Evolutionary conservation across 2,329 filamentous ascomycete genomes (phyloP).

Genomic region (Cryphonectria carpinicola): DNA sequence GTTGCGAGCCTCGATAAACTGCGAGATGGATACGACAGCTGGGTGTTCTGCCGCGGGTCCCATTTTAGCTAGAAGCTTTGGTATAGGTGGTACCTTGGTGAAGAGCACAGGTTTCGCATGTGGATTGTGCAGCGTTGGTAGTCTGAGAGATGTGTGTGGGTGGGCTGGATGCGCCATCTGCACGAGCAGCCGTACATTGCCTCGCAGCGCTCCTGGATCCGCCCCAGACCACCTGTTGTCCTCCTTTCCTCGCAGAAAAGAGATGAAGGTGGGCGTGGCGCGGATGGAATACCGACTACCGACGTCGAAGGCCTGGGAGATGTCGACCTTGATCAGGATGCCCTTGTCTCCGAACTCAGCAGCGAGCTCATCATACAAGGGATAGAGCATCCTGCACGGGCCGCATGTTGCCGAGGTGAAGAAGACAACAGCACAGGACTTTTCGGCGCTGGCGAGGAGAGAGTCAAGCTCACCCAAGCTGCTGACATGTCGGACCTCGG

Average conservation of each 20-base stretch:
- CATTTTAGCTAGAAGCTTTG: constrained; percentile 81
- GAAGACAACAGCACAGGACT: constrained; percentile 80
- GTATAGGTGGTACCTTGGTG: constrained; percentile 77
- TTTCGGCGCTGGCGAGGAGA: constrained; percentile 61
- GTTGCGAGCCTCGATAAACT: constrained; percentile 70
- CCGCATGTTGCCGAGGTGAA: constrained; percentile 89
- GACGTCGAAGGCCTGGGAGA: constrained; percentile 67
- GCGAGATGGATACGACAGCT: constrained; percentile 65
- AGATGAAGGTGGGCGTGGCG: constrained; percentile 87
- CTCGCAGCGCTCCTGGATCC: constrained; percentile 67
- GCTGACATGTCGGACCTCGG: constrained; percentile 63
- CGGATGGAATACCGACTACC: constrained; percentile 68
- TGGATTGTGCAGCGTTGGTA: constrained; percentile 70
- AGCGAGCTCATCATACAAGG: constrained; percentile 79
- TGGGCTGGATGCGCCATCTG: constrained; percentile 78
- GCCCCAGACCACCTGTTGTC: constrained; percentile 82
- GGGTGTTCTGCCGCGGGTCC: constrained; percentile 62
- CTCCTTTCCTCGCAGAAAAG: constrained; percentile 76
- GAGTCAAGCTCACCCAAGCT: constrained; percentile 63
- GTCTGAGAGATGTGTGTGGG: constrained; percentile 70
- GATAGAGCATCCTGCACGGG: constrained; percentile 83
- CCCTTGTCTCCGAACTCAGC: constrained; percentile 70
- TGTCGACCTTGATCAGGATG: constrained; percentile 81
- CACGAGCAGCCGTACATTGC: constrained; percentile 74
- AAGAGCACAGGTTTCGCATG: constrained; percentile 72